Base-by-base conservation (phyloP, 2,329 filamentous ascomycete genomes). In the Pseudogymnoascus sp. region DNA sequence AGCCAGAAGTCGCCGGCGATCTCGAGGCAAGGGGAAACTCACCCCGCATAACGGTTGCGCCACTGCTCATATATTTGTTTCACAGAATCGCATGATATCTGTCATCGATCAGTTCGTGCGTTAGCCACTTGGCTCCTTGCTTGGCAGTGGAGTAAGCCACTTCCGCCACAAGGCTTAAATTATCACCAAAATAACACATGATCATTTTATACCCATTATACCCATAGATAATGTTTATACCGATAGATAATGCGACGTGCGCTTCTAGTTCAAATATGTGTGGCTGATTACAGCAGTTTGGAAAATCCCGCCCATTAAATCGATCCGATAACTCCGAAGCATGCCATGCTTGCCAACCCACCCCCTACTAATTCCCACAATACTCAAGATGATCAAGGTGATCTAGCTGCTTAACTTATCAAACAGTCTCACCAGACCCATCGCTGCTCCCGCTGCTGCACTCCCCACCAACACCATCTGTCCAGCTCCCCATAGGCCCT, bases 401-500 rank as follows among this genome's bases (percentile, higher is more conserved):
- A 33, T 18, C 28, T 55, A 55, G 28, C 49, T 55, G 49, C 49
- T 55, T 28, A 55, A 55, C 9, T 55, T 55, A 61, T 67, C 70
- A 60, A 75, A 71, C 1, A 69, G 60, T 31, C 68, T 68, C 14
- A 77, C 75, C 35, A 77, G 66, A 11, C 74, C 74, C 75, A 76
- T 77, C 0, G 75, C 75, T 23, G 72, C 71, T 1, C 64, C 75
- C 0, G 76, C 76, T 5, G 76, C 76, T 5, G 71, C 68, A 25
- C 71, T 70, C 0, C 76, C 76, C 1, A 78, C 74, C 33, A 75
- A 61, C 3, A 77, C 74, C 76, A 78, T 78, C 65, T 77, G 73
- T 5, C 75, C 65, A 7, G 74, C 76, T 7, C 74, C 75, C 21
- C 63, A 69, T 43, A 71, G 72, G 7, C 67, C 69, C 5, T 52